A percentile compares a stretch with the other conserved stretches of the same genome.
These are phyloP conservation scores for Metschnikowia matae DNA, from an alignment of 805 yeast species.

Conservation along the genomic window DNA sequence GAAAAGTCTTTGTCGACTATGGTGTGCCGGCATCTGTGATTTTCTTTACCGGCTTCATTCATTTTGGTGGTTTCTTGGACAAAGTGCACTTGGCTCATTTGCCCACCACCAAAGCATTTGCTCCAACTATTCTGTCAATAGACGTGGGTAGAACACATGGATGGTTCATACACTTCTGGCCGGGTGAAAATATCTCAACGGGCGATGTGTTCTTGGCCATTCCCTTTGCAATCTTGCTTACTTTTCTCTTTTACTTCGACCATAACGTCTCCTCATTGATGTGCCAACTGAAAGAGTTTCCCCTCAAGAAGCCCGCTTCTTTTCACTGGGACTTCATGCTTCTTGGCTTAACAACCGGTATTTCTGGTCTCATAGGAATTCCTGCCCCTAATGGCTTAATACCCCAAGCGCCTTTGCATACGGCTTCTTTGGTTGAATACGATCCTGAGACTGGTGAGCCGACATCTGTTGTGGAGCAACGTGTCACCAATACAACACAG, in stretches of 20 bases:
- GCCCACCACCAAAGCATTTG: constrained; percentile 68
- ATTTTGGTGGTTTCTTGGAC: constrained; percentile 77
- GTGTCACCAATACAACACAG: constrained; percentile 79
- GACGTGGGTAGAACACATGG: constrained; percentile 44
- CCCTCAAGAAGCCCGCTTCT: constrained; percentile 77
- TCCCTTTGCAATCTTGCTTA: constrained; percentile 85
- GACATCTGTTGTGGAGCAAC: constrained; percentile 75
- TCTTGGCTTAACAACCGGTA: constrained; percentile 80
- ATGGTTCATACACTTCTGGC: constrained; percentile 81
- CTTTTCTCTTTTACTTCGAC: constrained; percentile 86
- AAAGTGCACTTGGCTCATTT: constrained; percentile 54
- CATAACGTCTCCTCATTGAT: constrained; percentile 92
- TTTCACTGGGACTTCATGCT: constrained; percentile 91
- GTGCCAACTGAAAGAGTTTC: constrained; percentile 81
- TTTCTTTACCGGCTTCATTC: constrained; percentile 90
- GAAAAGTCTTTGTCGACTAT: constrained; percentile 80
- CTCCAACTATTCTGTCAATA: constrained; percentile 53
- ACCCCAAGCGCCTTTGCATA: constrained; percentile 96
- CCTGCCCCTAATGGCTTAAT: constrained; percentile 97
- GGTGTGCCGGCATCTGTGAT: constrained; percentile 80
- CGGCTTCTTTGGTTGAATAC: constrained; percentile 65
- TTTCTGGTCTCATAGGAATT: constrained; percentile 81
- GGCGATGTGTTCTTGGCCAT: constrained; percentile 82
- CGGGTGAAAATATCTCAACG: constrained; percentile 48
- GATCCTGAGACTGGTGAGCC: constrained; percentile 36